A percentile compares a stretch with the other conserved stretches of the same genome.
Evolutionary conservation across 1,284 basidiomycete genomes (phyloP).

Genomic region (Pseudozyma sp.): DNA sequence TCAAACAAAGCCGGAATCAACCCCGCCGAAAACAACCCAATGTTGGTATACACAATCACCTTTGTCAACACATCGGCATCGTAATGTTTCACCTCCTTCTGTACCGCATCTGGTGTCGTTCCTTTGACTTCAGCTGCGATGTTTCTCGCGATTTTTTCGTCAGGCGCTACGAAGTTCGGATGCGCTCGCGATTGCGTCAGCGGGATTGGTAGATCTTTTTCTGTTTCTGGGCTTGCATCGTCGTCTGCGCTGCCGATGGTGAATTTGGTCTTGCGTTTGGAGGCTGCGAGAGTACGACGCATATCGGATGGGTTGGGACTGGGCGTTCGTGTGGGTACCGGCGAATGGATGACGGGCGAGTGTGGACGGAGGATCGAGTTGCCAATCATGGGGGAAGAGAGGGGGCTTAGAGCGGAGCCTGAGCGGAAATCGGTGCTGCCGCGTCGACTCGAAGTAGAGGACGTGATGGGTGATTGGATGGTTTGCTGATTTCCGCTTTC

Average conservation of each 20-base stretch:
- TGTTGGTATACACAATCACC: conserved; percentile 88
- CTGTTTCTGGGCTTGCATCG: neutral
- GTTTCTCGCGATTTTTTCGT: conserved; percentile 26
- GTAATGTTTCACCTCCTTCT: conserved; percentile 76
- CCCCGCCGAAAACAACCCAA: conserved; percentile 74
- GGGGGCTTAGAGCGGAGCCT: neutral
- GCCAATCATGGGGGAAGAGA: neutral
- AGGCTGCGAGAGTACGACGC: conserved; percentile 4
- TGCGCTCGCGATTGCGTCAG: conserved; percentile 34
- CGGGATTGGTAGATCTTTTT: conserved; percentile 31
- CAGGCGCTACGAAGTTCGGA: conserved; percentile 33
- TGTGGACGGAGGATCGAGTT: neutral
- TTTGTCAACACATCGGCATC: conserved; percentile 88
- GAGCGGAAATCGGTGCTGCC: conserved; percentile 9
- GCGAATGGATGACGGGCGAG: conserved; percentile 22
- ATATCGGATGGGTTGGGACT: conserved; percentile 36
- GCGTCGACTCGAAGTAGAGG: conserved; percentile 13
- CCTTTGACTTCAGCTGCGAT: conserved; percentile 27
- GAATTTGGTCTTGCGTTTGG: conserved; percentile 37
- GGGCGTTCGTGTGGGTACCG: conserved; percentile 32
- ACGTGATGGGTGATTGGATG: conserved; percentile 22
- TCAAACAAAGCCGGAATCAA: conserved; percentile 53
- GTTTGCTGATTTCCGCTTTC: conserved; percentile 36
- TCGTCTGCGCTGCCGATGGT: conserved; percentile 26
- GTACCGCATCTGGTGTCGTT: conserved; percentile 4